phyloP scores from a whole-genome alignment of 306 rosid species.

The Alnus glutinosa region DNA sequence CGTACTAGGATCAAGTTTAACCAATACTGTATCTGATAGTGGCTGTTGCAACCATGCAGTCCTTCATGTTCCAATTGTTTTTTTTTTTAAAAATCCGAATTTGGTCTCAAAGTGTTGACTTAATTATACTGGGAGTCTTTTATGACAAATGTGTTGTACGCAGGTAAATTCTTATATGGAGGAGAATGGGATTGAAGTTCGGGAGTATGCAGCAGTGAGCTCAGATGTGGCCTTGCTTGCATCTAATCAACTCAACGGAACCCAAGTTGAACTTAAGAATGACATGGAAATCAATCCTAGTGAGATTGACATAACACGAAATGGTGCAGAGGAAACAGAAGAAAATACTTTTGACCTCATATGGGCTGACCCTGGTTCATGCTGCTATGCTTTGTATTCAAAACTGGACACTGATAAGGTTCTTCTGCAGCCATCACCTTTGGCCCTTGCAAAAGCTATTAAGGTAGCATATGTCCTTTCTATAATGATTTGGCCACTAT shows the following conservation, averaged over 20 bases:
- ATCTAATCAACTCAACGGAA: slow-evolving; percentile 51
- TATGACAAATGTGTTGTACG: slow-evolving; percentile 23
- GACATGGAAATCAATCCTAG: slow-evolving; percentile 21
- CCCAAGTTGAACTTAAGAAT: slow-evolving; percentile 30
- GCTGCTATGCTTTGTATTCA: slow-evolving; percentile 82
- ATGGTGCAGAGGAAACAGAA: slow-evolving; percentile 46
- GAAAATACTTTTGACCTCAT: slow-evolving; percentile 44
- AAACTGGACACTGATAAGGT: slow-evolving; percentile 64
- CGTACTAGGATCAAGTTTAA: not conserved
- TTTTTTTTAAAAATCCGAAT: not conserved
- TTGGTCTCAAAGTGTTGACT: not conserved
- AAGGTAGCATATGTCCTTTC: slow-evolving; percentile 54
- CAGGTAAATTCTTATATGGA: slow-evolving; percentile 70
- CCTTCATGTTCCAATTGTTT: not conserved
- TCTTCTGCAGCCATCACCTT: slow-evolving; percentile 81
- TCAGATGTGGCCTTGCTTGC: slow-evolving; percentile 71
- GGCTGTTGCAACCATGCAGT: not conserved
- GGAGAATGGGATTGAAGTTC: slow-evolving; percentile 73
- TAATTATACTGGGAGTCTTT: slow-evolving; percentile 11
- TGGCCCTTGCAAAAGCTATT: slow-evolving; percentile 96
- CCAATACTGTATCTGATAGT: not conserved
- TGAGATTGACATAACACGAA: slow-evolving; percentile 28
- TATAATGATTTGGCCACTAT: not conserved
- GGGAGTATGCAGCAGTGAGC: slow-evolving; percentile 69
- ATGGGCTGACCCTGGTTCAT: slow-evolving; percentile 91